phyloP scores from a whole-genome alignment of 2,329 filamentous ascomycete species.

The Talaromyces albobiverticillius region DNA sequence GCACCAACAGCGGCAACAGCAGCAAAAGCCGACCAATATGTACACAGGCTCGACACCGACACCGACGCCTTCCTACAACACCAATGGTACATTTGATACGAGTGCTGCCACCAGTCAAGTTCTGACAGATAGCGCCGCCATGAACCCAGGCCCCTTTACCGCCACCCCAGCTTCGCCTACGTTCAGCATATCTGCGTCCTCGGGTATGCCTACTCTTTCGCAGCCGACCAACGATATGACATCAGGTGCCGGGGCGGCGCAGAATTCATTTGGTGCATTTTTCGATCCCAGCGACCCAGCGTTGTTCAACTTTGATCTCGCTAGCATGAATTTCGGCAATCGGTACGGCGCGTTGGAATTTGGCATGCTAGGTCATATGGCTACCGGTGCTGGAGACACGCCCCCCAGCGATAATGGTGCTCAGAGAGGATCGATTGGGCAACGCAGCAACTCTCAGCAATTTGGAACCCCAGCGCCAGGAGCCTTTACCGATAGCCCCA shows the following conservation, averaged over 20 bases:
- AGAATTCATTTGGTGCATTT: slow-evolving; percentile 54
- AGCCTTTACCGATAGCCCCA: slow-evolving; percentile 46
- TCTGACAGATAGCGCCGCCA: slow-evolving; percentile 41
- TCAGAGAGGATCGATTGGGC: slow-evolving; percentile 44
- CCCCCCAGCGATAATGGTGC: slow-evolving; percentile 62
- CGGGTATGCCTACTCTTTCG: slow-evolving; percentile 40
- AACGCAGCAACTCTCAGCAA: slow-evolving; percentile 38
- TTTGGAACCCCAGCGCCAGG: slow-evolving; percentile 33
- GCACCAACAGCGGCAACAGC: slow-evolving; percentile 39
- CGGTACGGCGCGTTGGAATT: slow-evolving; percentile 96
- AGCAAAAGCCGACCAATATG: slow-evolving; percentile 40
- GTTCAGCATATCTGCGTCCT: slow-evolving; percentile 56
- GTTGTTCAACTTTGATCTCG: slow-evolving; percentile 92
- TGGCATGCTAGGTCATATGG: slow-evolving; percentile 94
- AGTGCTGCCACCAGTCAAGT: slow-evolving; percentile 37
- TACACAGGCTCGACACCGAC: slow-evolving; percentile 26
- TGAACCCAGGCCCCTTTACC: slow-evolving; percentile 55
- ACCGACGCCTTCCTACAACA: slow-evolving; percentile 26
- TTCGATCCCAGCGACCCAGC: slow-evolving; percentile 92
- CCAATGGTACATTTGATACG: slow-evolving; percentile 34
- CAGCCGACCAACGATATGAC: slow-evolving; percentile 51
- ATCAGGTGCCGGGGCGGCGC: slow-evolving; percentile 40
- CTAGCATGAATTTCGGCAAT: slow-evolving; percentile 91
- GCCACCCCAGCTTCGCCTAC: slow-evolving; percentile 69
- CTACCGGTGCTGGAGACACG: slow-evolving; percentile 79